Percentiles rank a stretch among this genome's conserved stretches.
phyloP scores from a whole-genome alignment of 2,329 filamentous ascomycete genomes.

The Pestalotiopsis sp. region DNA sequence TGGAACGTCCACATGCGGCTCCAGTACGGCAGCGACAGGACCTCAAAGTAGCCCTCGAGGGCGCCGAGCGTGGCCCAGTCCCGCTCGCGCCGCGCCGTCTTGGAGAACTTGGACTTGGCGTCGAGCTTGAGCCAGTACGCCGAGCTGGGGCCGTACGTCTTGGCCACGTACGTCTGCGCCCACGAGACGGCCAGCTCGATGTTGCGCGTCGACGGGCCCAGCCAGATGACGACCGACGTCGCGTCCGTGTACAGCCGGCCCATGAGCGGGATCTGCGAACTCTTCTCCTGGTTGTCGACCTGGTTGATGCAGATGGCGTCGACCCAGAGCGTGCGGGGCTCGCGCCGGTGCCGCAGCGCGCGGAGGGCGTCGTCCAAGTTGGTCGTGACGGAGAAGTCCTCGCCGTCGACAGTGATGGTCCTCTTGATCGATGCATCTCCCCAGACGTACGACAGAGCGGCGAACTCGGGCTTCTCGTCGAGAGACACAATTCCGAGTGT shows the following conservation, averaged over 20 bases:
- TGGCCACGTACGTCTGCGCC: background rate
- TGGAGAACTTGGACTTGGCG: background rate
- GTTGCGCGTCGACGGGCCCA: background rate
- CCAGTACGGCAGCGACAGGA: background rate
- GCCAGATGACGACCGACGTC: background rate
- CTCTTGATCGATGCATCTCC: slow-evolving; percentile 20
- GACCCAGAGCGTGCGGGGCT: slow-evolving; percentile 20
- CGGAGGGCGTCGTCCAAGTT: slow-evolving; percentile 17
- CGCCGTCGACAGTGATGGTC: slow-evolving; percentile 18
- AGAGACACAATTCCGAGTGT: slow-evolving; percentile 18
- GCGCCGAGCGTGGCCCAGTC: background rate
- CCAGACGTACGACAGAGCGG: slow-evolving; percentile 24
- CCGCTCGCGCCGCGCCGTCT: background rate
- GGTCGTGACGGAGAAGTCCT: slow-evolving; percentile 18
- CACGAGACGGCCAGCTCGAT: background rate
- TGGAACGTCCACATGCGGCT: background rate
- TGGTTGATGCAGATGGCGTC: slow-evolving; percentile 25
- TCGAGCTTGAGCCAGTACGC: background rate
- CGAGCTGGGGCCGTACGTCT: background rate
- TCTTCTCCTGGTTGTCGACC: slow-evolving; percentile 15
- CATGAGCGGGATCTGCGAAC: slow-evolving; percentile 20
- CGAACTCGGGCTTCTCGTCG: slow-evolving; percentile 15
- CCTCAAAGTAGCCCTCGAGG: background rate
- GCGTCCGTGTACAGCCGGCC: background rate
- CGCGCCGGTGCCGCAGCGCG: slow-evolving; percentile 17